These are phyloP conservation scores for Lentinus brumalis DNA, from an alignment of 768 basidiomycete species.

Conservation along the genomic window DNA sequence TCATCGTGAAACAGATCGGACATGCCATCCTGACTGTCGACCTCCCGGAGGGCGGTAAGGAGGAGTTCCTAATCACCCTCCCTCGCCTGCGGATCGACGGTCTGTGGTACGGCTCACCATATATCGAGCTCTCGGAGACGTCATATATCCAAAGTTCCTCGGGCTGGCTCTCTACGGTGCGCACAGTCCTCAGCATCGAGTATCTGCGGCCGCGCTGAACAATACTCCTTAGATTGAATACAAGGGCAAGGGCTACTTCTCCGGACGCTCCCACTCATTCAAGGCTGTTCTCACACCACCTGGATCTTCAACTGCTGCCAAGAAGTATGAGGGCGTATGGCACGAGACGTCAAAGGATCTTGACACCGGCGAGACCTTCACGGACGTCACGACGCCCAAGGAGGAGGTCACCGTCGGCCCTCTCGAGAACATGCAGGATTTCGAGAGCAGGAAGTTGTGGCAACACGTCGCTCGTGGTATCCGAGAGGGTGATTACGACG, in stretches of 20 bases:
- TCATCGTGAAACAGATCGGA: constrained; percentile 93
- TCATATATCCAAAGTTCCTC: constrained; percentile 75
- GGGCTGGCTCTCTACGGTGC: constrained; percentile 57
- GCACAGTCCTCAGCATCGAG: constrained; percentile 11
- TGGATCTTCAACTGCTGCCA: constrained; percentile 38
- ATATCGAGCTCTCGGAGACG: constrained; percentile 86
- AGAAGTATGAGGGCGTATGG: constrained; percentile 82
- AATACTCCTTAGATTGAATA: constrained; percentile 66
- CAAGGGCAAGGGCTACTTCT: constrained; percentile 95
- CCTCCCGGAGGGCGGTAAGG: constrained; percentile 54
- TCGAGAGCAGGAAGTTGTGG: constrained; percentile 90
- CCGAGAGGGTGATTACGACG: constrained; percentile 86
- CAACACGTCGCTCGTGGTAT: constrained; percentile 87
- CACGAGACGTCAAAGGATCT: constrained; percentile 61
- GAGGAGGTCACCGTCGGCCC: constrained; percentile 72
- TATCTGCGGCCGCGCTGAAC: neutral
- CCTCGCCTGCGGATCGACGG: constrained; percentile 93
- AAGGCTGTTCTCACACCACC: constrained; percentile 74
- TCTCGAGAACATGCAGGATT: constrained; percentile 69
- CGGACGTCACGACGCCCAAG: constrained; percentile 74
- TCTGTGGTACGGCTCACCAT: constrained; percentile 86
- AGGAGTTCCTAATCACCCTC: constrained; percentile 88
- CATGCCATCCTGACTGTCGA: constrained; percentile 82
- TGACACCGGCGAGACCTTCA: constrained; percentile 58
- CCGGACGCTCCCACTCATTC: constrained; percentile 83